Conservation (phyloP, 23 red algal species). For the Gracilaria gracilis region DNA sequence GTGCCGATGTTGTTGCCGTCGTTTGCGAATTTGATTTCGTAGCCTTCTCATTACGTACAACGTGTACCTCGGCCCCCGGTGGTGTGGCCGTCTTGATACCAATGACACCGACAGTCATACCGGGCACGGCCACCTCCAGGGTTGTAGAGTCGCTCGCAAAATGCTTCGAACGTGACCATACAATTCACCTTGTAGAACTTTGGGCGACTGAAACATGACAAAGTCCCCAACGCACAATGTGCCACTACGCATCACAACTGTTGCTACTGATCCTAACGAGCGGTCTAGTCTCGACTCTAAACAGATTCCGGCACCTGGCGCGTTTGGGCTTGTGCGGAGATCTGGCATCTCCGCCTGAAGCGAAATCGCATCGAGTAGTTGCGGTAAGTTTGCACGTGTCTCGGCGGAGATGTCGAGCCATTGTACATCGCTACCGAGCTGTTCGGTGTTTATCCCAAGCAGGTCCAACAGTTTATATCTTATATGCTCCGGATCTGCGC, state of each 20-base stretch:
- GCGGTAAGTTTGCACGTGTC: conserved; percentile 64
- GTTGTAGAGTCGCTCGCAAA: conserved; percentile 40
- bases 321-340: conserved; percentile 52
- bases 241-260: conserved; percentile 75
- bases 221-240: conserved; percentile 74
- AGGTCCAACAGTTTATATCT: conserved; percentile 62
- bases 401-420: conserved; percentile 90
- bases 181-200: conserved; percentile 50
- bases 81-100: conserved; percentile 70
- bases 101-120: conserved; percentile 70
- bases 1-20: conserved; percentile 40
- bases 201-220: conserved; percentile 52
- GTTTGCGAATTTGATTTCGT: conserved; percentile 50
- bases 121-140: conserved; percentile 49
- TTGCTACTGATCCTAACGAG: conserved; percentile 70
- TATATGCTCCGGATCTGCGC: conserved; percentile 62
- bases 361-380: conserved; percentile 79
- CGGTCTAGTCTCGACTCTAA: conserved; percentile 85
- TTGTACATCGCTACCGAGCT: conserved; percentile 83
- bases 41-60: conserved; percentile 49
- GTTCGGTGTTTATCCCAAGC: conserved; percentile 77
- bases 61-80: conserved; percentile 76
- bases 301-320: conserved; percentile 77
- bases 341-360: conserved; percentile 82
- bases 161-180: conserved; percentile 78